Evolutionary conservation across 179 eudicot species (phyloP), one percentile per base, ranked within the genome.

Genomic region (Beta corolliflora): DNA sequence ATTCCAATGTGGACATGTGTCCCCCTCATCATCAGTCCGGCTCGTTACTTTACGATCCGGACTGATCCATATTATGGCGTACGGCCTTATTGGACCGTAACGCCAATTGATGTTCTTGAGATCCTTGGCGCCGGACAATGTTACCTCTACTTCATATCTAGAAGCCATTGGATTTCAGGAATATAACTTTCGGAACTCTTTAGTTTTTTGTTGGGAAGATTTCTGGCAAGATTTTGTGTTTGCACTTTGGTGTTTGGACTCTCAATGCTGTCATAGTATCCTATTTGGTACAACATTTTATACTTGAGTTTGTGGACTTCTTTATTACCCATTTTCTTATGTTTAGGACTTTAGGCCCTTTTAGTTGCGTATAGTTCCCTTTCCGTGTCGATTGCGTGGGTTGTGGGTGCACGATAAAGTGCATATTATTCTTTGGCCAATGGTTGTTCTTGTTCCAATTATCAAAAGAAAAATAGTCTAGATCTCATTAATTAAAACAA

Each of bases 71-170:
- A 86, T 89, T 68, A 94, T 92, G 50, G 90, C 96, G 88, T 93
- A 94, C 0, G 98, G 93, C 81, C 81, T 87, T 68, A 85, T 82
- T 0, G 79, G 81, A 83, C 98, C 97, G 89, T 92, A 81, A 0
- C 96, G 94, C 98, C 97, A 94, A 81, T 92, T 94, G 61, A 94
- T 82, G 90, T 94, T 94, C 77, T 94, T 94, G 21, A 94, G 89
- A 80, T 94, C 95, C 41, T 87, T 90, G 67, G 96, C 98, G 2
- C 93, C 89, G 54, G 82, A 74, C 18, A 94, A 45, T 15, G 84
- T 93, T 5, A 94, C 80, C 70, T 91, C 91, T 1, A 88, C 84
- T 65, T 92, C 94, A 87, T 87, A 90, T 14, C 84, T 71, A 5
- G 90, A 81, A 23, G 88, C 81, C 87, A 84, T 84, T 76, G 21